Evolutionary conservation across 345 rosid genomes (phyloP), one percentile per base, ranked within the genome.

Genomic region (Trapa incisa): DNA sequence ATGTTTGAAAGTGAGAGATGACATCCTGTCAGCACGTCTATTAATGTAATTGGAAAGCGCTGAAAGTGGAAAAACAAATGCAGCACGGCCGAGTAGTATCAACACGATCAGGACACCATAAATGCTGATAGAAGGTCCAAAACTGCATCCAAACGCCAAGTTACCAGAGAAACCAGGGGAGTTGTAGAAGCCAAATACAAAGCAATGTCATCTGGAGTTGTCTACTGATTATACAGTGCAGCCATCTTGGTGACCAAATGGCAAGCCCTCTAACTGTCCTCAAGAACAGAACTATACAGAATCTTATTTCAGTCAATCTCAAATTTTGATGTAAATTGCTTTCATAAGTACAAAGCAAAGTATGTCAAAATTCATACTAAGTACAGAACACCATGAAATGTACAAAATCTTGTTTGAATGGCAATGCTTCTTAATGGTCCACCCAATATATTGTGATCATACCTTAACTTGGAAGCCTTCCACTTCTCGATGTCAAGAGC

Each of bases 11-110:
- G 86, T 80, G 75, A 93, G 71, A 2, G 75, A 9, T 37, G 84
- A 68, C 50, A 78, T 41, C 75, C 87, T 82, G 38, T 76, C 72
- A n/a, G 75, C 64, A 29, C 67, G 67, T 47, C 80, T 78, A 38
- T 86, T 93, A 79, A 84, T 75, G 73, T 77, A 81, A 69, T 93
- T 93, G 62, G 88, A 83, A 37, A 88, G 41, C 63, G 71, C 69
- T 3, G 96, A 88, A 63, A 93, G 93, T 0, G 93, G 96, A 72
- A 89, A 88, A 65, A 93, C 97, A 70, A 86, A 93, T 1, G 96
- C 94, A 63, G 89, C 98, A 43, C 94, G 81, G 32, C 93, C 93
- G 4, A 85, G 75, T 73, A 88, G 73, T 53, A 84, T 79, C 47
- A 93, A 76, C 38, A 79, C 37, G 69, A 91, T 65, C 66, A 88